Percentiles rank a stretch among this genome's conserved stretches.
phyloP scores from a whole-genome alignment of 2,329 filamentous ascomycete species.

The Emergomyces orientalis region DNA sequence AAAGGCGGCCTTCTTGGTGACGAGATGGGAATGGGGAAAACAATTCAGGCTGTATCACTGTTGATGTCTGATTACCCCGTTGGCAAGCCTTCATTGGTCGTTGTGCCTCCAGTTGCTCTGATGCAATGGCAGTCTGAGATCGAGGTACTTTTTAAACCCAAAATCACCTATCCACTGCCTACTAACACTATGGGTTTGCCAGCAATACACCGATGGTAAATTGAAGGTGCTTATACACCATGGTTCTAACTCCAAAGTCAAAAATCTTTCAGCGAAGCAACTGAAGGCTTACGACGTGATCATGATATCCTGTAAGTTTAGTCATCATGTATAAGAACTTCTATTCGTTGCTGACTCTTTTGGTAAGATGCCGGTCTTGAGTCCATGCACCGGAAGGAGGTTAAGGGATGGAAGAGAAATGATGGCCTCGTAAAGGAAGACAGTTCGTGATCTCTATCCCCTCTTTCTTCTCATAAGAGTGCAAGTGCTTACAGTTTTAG shows the following conservation, averaged over 20 bases:
- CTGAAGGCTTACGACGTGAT: constrained; percentile 82
- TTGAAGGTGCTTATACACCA: constrained; percentile 88
- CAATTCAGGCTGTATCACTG: constrained; percentile 92
- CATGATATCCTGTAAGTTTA: constrained; percentile 83
- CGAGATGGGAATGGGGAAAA: constrained; percentile 98
- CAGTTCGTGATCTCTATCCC: constrained; percentile 33
- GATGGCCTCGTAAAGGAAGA: constrained; percentile 71
- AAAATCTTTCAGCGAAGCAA: constrained; percentile 63
- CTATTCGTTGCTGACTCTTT: neutral
- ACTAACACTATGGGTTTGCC: constrained; percentile 9
- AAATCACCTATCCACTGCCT: neutral
- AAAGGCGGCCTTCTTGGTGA: constrained; percentile 86
- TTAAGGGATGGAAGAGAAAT: constrained; percentile 77
- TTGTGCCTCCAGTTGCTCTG: constrained; percentile 84
- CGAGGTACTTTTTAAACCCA: constrained; percentile 40
- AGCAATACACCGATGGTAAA: constrained; percentile 69
- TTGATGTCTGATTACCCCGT: constrained; percentile 96
- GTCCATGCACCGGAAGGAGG: constrained; percentile 84
- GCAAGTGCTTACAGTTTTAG: constrained; percentile 30
- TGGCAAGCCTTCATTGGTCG: constrained; percentile 70
- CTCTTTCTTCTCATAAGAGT: neutral
- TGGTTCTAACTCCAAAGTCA: constrained; percentile 73
- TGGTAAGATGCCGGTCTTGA: constrained; percentile 56
- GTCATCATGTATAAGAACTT: neutral
- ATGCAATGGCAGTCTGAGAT: constrained; percentile 93